A percentile compares a stretch with the other conserved stretches of the same genome.
Conservation (phyloP, 2,329 filamentous ascomycete species). For the Lachnellula hyalina region DNA sequence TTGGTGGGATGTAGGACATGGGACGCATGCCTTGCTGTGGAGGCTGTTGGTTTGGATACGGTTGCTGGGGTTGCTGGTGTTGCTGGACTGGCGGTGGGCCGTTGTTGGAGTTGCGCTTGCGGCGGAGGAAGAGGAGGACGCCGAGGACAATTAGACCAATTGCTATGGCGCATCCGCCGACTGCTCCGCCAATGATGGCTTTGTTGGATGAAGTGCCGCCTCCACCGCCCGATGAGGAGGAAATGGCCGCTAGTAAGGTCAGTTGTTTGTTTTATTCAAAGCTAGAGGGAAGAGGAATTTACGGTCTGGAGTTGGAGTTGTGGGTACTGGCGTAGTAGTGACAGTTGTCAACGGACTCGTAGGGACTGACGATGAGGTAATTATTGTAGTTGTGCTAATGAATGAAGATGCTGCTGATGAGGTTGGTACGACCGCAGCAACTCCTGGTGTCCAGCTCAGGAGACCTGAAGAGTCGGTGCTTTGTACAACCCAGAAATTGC, state of each 20-base stretch:
- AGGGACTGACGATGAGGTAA: not conserved
- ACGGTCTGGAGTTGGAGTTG: not conserved
- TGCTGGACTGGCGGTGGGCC: not conserved
- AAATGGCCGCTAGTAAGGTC: not conserved
- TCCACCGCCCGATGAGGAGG: not conserved
- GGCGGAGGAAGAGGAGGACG: conserved; percentile 1
- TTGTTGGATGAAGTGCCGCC: not conserved
- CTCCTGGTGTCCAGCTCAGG: not conserved
- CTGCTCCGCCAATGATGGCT: conserved; percentile 2
- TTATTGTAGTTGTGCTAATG: not conserved
- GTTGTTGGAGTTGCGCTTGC: not conserved
- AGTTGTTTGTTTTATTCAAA: not conserved
- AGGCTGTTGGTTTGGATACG: not conserved
- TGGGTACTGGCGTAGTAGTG: not conserved
- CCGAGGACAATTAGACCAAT: conserved; percentile 1
- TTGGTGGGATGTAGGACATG: not conserved
- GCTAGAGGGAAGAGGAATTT: not conserved
- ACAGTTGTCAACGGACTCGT: not conserved
- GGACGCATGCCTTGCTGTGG: not conserved
- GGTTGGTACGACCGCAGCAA: not conserved
- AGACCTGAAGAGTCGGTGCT: not conserved
- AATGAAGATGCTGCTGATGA: not conserved
- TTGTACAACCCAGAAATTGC: conserved; percentile 1
- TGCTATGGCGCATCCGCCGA: not conserved
- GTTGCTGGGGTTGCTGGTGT: not conserved